Evolutionary conservation across 176 grass and related monocot genomes (phyloP).

Genomic region (Eragrostis curvula): DNA sequence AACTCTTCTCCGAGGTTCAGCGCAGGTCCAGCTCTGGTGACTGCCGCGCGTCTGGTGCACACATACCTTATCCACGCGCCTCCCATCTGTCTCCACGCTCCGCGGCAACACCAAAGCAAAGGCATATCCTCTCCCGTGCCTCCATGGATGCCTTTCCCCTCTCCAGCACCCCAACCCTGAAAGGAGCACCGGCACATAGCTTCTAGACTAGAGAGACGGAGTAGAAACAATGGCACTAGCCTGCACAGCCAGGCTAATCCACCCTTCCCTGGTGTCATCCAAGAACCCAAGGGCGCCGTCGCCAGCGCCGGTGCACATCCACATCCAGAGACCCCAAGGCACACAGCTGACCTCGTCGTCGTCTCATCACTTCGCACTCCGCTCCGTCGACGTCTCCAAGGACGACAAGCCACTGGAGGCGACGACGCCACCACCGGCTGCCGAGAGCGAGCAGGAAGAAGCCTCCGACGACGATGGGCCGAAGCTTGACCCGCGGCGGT

Average conservation of each 20-base stretch:
- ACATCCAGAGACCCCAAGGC: neutral
- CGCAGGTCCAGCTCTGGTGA: slow-evolving; percentile 2
- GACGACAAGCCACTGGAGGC: slow-evolving; percentile 74
- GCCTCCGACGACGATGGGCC: slow-evolving; percentile 8
- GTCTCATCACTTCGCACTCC: slow-evolving; percentile 46
- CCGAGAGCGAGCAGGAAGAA: slow-evolving; percentile 25
- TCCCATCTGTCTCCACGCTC: neutral
- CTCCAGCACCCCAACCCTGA: neutral
- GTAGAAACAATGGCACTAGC: slow-evolving; percentile 51
- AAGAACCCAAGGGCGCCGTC: slow-evolving; percentile 20
- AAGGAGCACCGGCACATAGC: neutral
- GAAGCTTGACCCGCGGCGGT: slow-evolving; percentile 63
- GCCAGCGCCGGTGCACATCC: slow-evolving; percentile 13
- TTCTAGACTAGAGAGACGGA: neutral
- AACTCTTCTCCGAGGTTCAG: neutral
- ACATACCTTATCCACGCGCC: slow-evolving; percentile 59
- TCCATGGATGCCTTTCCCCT: slow-evolving; percentile 49
- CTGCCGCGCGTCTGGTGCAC: slow-evolving; percentile 50
- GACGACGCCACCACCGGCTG: neutral
- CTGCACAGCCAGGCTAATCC: slow-evolving; percentile 49
- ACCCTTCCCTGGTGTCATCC: slow-evolving; percentile 38
- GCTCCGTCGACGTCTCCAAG: slow-evolving; percentile 76
- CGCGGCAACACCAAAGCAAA: neutral
- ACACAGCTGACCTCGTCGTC: slow-evolving; percentile 19
- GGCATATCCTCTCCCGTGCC: slow-evolving; percentile 42